Evolutionary conservation across 2,329 filamentous ascomycete species (phyloP), one percentile per base, ranked within the genome.

Genomic region (Coniochaeta hoffmannii): DNA sequence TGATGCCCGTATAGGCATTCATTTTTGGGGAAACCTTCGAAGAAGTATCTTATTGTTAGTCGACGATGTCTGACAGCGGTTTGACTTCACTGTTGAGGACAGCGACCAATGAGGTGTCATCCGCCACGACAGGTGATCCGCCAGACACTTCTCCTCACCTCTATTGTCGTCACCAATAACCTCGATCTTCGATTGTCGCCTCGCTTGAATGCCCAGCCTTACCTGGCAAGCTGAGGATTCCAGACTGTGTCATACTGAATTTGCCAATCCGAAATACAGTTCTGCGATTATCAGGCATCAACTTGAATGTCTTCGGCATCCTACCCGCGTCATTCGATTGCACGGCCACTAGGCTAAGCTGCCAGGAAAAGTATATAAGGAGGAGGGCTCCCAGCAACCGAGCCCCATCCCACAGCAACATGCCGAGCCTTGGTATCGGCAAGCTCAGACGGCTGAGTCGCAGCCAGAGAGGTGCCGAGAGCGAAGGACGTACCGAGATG

Each of bases 81-180:
- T 5, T 36, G 28, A 7, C 49, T 32, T 51, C 49, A 51, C 32
- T 31, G 28, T 32, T 24, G 17, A 3, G 28, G 28, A 31, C n/a
- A 22, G 8, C 49, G 15, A 19, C 49, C 49, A 51, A 51, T 51
- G 11, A 51, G 30, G 4, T 24, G 9, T 31, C 31, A 28, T 50
- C 28, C 49, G 49, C 49, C 49, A 51, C 49, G 32, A 19, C 49
- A 51, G 17, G 28, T 51, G 49, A 46, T 46, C 41, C 22, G 28
- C 24, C 24, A 50, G 14, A 8, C 44, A 50, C 28, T n/a, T 19
- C n/a, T 30, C 44, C 24, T 31, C 44, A 19, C 44, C 14, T 30
- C n/a, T n/a, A n/a, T n/a, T n/a, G n/a, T n/a, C n/a, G n/a, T n/a
- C n/a, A n/a, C n/a, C n/a, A n/a, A n/a, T n/a, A n/a, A n/a, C n/a